Evolutionary conservation across 148 eudicot species (phyloP).

Genomic region (Chenopodium berlandieri): DNA sequence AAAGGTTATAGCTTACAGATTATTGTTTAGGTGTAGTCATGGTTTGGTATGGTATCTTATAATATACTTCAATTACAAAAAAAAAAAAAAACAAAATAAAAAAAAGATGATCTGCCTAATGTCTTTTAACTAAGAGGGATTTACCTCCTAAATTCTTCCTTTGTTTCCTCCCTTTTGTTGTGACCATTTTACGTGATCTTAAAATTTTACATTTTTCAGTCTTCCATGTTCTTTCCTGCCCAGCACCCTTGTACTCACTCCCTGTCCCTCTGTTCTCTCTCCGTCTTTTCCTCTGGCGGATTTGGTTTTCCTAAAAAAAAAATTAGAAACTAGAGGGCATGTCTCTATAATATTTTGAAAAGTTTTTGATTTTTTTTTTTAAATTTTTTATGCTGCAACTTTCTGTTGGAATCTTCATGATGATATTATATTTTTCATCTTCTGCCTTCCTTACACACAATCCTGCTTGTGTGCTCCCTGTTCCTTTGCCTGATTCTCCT

Average conservation of each 20-base stretch:
- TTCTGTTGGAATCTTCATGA: too few relatives aligned
- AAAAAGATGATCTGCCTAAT: neutral
- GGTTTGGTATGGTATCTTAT: neutral
- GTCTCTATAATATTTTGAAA: neutral
- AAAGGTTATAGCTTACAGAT: constrained; percentile 39
- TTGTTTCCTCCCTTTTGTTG: neutral
- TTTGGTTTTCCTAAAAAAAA: neutral
- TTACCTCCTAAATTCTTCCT: neutral
- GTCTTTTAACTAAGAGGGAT: neutral
- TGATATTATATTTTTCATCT: too few relatives aligned
- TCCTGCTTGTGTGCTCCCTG: neutral
- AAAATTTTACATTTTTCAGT: neutral
- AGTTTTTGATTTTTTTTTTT: neutral
- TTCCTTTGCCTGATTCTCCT: too few relatives aligned
- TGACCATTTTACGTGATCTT: neutral
- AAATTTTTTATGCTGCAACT: neutral
- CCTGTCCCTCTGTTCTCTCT: neutral
- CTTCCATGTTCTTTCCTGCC: neutral
- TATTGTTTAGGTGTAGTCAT: neutral
- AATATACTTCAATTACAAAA: too few relatives aligned
- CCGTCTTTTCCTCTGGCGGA: neutral
- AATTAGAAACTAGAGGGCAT: neutral
- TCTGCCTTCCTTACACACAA: too few relatives aligned
- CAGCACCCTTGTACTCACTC: neutral
- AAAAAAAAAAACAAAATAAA: too few relatives aligned